Conservation (phyloP, 1,284 basidiomycete genomes). For the Cryptococcus sp. region DNA sequence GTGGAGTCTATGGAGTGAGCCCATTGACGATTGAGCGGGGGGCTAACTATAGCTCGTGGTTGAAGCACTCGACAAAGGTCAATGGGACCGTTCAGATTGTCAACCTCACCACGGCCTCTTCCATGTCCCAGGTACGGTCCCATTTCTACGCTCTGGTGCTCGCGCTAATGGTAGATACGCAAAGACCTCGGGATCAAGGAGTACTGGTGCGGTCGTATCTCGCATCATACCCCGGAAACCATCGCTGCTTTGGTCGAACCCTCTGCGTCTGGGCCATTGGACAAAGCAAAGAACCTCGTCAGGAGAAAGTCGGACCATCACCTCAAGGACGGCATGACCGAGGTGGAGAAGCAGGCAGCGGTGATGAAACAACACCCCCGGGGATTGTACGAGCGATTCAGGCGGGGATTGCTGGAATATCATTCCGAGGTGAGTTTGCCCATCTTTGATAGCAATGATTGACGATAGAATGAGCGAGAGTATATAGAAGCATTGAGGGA, state of each 20-base stretch:
- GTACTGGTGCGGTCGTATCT: slow-evolving; percentile 26
- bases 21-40: background rate
- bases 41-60: slow-evolving; percentile 24
- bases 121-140: slow-evolving; percentile 8
- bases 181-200: slow-evolving; percentile 19
- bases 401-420: slow-evolving; percentile 39
- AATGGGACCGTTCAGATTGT: slow-evolving; percentile 26
- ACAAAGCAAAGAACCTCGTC: background rate
- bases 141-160: too few relatives aligned
- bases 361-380: slow-evolving; percentile 23
- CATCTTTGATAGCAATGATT: background rate
- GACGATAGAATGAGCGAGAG: slow-evolving; percentile 27
- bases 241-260: background rate
- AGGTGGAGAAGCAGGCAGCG: background rate
- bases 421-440: slow-evolving; percentile 29
- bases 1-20: slow-evolving; percentile 30
- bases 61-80: slow-evolving; percentile 19
- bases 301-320: background rate
- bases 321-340: background rate
- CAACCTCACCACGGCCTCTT: slow-evolving; percentile 13
- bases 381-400: slow-evolving; percentile 39
- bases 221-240: slow-evolving; percentile 7
- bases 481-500: slow-evolving; percentile 44
- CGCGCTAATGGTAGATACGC: slow-evolving; percentile 11
- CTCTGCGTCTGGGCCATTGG: background rate